Percentiles rank a stretch among this genome's conserved stretches.
phyloP scores from a whole-genome alignment of 2,329 filamentous ascomycete genomes.

The Aspergillus calidoustus region DNA sequence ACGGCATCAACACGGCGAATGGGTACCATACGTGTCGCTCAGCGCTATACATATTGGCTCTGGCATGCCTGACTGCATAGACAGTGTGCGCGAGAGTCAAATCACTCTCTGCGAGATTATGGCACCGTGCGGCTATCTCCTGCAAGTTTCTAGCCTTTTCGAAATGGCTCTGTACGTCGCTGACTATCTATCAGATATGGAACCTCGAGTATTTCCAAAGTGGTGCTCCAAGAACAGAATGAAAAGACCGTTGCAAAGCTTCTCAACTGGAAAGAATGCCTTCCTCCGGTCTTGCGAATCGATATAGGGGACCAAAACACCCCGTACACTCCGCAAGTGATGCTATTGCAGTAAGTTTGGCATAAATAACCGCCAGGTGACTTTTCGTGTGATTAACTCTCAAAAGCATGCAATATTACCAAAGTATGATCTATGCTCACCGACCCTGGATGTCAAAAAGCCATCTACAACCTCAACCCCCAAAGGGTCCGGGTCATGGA shows the following conservation, averaged over 20 bases:
- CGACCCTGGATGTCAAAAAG: background rate
- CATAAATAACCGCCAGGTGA: background rate
- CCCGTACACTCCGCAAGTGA: conserved; percentile 17
- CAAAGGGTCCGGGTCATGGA: conserved; percentile 27
- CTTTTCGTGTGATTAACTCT: background rate
- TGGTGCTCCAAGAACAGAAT: conserved; percentile 16
- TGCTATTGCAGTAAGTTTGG: conserved; percentile 10
- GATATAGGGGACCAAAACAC: conserved; percentile 15
- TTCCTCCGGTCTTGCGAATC: conserved; percentile 25
- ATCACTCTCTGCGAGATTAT: conserved; percentile 39
- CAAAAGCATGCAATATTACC: background rate
- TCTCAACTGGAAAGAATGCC: conserved; percentile 18
- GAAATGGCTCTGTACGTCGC: background rate
- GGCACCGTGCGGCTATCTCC: conserved; percentile 34
- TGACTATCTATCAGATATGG: conserved; percentile 16
- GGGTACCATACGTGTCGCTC: background rate
- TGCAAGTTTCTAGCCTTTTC: conserved; percentile 23
- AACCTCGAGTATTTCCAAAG: conserved; percentile 20
- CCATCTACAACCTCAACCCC: conserved; percentile 37
- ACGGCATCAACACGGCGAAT: background rate
- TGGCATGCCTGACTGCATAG: background rate
- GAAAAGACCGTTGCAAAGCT: conserved; percentile 17
- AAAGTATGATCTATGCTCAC: background rate
- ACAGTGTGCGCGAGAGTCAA: conserved; percentile 20
- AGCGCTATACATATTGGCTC: background rate